Evolutionary conservation across 2,329 filamentous ascomycete genomes (phyloP), one percentile per base, ranked within the genome.

Genomic region (Dothideomycetes sp.): DNA sequence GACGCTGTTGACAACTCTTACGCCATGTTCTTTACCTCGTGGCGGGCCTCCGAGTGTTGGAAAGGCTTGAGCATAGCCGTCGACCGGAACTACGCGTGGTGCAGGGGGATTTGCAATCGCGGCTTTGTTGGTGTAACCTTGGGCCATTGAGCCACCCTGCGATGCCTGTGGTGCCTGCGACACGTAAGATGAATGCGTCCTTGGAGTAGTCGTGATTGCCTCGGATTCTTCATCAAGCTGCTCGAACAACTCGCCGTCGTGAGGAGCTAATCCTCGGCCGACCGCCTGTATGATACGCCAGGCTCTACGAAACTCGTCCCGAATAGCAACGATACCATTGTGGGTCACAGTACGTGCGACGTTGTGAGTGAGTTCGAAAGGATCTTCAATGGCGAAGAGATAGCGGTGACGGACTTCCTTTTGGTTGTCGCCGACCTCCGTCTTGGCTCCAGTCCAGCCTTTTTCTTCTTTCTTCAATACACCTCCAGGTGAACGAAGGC

Each of bases 321-420:
- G 71, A 44, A 94, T 91, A 1, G 80, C 73, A 2, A 84, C 79
- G 46, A 94, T 84, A 2, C 86, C 85, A 44, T 79, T 75, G 52
- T 89, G 83, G 5, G 81, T 87, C 1, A 94, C 86, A 0, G 86
- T 94, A 36, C 85, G 71, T 3, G 84, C 88, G 24, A 94, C 82
- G 50, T 94, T 95, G 60, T 94, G 86, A 31, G 86, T 79, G 2
- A 79, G 62, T 63, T 94, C 86, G 52, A 94, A 94, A 0, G 88
- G 88, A 56, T 94, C 88, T 56, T 94, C 88, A 44, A 95, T 88
- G 22, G 85, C 84, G 48, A 94, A 83, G 4, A 94, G 71, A 57
- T 86, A 94, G 10, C 86, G 77, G 52, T 87, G 77, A 2, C 83
- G 75, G 11, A 89, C 72, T 52, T 87, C 83, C 49, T 81, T 84